Evolutionary conservation across 148 eudicot species (phyloP).

Genomic region (Vaccinium darrowii): DNA sequence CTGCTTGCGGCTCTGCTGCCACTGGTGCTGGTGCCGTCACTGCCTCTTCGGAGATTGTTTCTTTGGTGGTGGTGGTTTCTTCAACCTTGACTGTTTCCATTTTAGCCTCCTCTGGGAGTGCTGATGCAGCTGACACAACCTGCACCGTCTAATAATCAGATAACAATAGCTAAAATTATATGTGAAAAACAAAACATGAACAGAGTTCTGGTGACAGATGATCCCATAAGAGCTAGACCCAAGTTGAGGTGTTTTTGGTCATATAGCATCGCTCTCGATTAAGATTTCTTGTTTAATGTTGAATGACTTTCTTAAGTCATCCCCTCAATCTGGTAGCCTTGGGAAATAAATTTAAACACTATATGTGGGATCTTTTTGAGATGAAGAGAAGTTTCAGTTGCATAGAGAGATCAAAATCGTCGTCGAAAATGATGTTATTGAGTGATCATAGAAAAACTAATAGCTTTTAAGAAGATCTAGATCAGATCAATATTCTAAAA

Average conservation of each 20-base stretch:
- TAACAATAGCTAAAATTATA: background rate
- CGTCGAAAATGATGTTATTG: background rate
- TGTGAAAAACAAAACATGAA: background rate
- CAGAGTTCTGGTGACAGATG: background rate
- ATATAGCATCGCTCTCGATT: background rate
- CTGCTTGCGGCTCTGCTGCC: background rate
- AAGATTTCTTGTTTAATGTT: background rate
- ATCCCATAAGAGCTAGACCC: background rate
- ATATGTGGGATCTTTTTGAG: background rate
- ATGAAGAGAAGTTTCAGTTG: background rate
- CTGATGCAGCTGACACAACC: slow-evolving; percentile 34
- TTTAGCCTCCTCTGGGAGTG: slow-evolving; percentile 21
- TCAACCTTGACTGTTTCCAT: slow-evolving; percentile 12
- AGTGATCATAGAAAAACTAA: background rate
- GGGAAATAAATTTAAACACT: background rate
- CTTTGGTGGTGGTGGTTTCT: slow-evolving; percentile 11
- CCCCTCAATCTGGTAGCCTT: background rate
- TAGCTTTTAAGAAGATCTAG: background rate
- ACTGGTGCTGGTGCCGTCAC: slow-evolving; percentile 4
- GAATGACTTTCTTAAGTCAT: background rate
- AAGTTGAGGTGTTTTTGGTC: background rate
- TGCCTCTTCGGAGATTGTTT: slow-evolving; percentile 9
- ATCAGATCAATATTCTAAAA: background rate
- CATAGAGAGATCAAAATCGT: background rate
- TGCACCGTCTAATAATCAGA: slow-evolving; percentile 1